Base-by-base conservation (phyloP, 805 yeast species). In the Saturnispora halmiae region DNA sequence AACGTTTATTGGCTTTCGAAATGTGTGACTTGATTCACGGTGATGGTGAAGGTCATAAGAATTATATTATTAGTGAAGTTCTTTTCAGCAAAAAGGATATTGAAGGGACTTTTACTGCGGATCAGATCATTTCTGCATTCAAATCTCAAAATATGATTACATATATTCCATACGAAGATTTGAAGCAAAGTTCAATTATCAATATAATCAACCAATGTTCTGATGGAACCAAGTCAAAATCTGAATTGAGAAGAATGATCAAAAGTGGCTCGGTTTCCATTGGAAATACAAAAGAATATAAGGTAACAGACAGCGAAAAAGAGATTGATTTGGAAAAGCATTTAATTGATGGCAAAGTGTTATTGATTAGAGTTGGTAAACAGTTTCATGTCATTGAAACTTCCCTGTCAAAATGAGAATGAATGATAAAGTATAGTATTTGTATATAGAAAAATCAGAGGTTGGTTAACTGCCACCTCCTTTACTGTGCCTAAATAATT, bases 21-120 rank as follows among this genome's bases (percentile, higher is more conserved):
- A 82, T 88, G 35, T 82, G 90, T 6, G 94, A 86, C 52, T 66
- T 92, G 52, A 69, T 92, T 31, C 96, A 88, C 60, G 97, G 97
- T 0, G 68, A 66, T 7, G 90, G 87, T 4, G 69, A 70, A 8
- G 88, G 95, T 3, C 66, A 71, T 20, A 72, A 75, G 29, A 83
- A 92, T 49, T 73, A 75, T 16, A 64, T 71, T 18, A 70, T 84
- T 13, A 79, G 94, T 13, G 71, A 78, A 5, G 70, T 82, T 40
- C 55, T 87, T 30, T 87, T 77, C 58, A 37, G 55, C 44, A 43
- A 48, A 35, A 18, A 47, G 40, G 36, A 46, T 47, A 39, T 45
- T 16, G 27, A 26, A n/a, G 30, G 29, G 34, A 73, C 72, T n/a
- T 52, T 69, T 19, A 54, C 69, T 9, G 69, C 75, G 1, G 70